Evolutionary conservation across 148 eudicot species (phyloP).

Genomic region (Rhododendron griersonianum): DNA sequence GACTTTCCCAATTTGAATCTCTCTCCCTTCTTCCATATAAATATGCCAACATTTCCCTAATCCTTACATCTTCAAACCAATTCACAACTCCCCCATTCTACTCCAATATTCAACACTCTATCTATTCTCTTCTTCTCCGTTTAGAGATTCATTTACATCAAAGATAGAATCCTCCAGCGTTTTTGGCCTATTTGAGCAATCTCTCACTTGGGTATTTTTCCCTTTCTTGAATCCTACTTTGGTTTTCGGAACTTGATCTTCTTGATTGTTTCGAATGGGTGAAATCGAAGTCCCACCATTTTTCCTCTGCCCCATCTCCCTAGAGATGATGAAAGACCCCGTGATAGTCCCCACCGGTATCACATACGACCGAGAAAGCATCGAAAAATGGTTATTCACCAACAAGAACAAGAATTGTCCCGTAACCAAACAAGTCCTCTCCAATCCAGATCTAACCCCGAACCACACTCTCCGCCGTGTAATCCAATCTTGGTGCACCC

Average conservation of each 20-base stretch:
- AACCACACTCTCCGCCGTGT: constrained; percentile 89
- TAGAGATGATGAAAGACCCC: constrained; percentile 86
- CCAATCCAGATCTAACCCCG: constrained; percentile 45
- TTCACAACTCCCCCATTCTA: neutral
- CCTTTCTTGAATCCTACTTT: too few relatives aligned
- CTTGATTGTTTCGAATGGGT: too few relatives aligned
- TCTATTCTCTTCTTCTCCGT: neutral
- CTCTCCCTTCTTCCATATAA: constrained; percentile 9
- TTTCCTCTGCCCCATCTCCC: constrained; percentile 85
- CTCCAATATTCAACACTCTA: neutral
- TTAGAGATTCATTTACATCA: neutral
- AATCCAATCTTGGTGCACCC: constrained; percentile 87
- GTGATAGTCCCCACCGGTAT: constrained; percentile 74
- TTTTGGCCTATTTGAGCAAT: too few relatives aligned
- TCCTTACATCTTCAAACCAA: neutral
- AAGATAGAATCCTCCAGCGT: too few relatives aligned
- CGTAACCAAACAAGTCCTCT: constrained; percentile 50
- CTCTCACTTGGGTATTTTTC: too few relatives aligned
- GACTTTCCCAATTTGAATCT: constrained; percentile 30
- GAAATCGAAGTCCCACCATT: constrained; percentile 58
- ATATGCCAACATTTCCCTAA: neutral
- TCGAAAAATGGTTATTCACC: constrained; percentile 62
- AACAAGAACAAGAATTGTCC: constrained; percentile 58
- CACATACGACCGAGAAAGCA: constrained; percentile 69
- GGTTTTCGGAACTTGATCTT: too few relatives aligned